Evolutionary conservation across 2,329 filamentous ascomycete species (phyloP), one percentile per base, ranked within the genome.

Genomic region (Akanthomyces dipterigenus): DNA sequence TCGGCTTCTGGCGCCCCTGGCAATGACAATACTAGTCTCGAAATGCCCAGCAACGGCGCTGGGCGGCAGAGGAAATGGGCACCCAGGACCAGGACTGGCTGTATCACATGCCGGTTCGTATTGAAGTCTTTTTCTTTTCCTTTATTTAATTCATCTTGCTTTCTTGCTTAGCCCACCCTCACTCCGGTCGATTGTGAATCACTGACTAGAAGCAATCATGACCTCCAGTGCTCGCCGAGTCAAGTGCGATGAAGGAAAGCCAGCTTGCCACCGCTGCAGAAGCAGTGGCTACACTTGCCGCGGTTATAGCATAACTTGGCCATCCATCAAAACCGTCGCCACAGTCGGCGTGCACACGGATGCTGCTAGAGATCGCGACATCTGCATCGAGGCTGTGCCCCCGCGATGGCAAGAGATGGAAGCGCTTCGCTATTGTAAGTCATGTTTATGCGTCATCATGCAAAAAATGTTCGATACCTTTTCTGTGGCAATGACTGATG

Each of bases 181-280:
- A 3, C 8, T 7, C 16, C 40, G 7, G 14, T n/a, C n/a, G n/a
- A n/a, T n/a, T n/a, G n/a, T n/a, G n/a, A 43, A 24, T 20, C n/a
- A n/a, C n/a, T 24, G 20, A 9, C 43, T 46, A 24, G 24, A 7
- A 9, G 20, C 3, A 24, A 46, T 12, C 5, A 43, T 5, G n/a
- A n/a, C n/a, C n/a, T 24, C 43, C 43, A 46, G 43, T 3, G 43
- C 20, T 38, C 65, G 72, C 11, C 80, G 76, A 64, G 78, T 81
- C 60, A 82, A 81, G 67, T 79, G 77, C 63, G 69, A 70, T 34
- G 71, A 78, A 61, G 64, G 51, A 1, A 61, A 61, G 12, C 75
- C 75, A 24, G 67, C 70, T 28, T 77, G 76, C 61, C 63, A 65
- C n/a, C 66, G 70, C 49, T 78, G 76, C 20, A 3, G 11, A n/a